Base-by-base conservation (phyloP, 2,329 filamentous ascomycete species). In the Sporothrix luriei region DNA sequence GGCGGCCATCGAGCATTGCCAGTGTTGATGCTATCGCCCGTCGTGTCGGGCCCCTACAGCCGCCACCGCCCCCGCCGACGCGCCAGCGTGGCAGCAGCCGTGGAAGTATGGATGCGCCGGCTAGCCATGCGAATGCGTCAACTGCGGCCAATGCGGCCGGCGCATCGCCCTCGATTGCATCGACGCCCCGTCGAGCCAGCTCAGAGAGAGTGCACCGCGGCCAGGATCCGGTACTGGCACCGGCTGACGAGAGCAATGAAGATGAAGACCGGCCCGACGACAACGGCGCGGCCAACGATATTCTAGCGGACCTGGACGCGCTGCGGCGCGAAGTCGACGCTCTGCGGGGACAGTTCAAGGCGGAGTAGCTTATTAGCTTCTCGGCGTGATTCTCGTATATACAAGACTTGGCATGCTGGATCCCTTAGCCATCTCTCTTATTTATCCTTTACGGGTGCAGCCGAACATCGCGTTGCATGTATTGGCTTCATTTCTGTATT, bases 261-360 rank as follows among this genome's bases (percentile, higher is more conserved):
- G 78, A 71, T 72, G 67, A 70, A 19, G 7, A 7, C 16, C n/a
- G 7, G 19, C 24, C 72, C 11, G 69, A 59, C 33, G 77, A 79
- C 74, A 76, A 82, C 76, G 76, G 81, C 69, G 52, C 80, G 67
- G 79, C 81, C 0, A 78, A 79, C 54, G 86, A 91, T 75, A 92
- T 94, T 71, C 78, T 94, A 73, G 90, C 90, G 0, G 90, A 94
- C 76, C 79, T 94, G 69, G 85, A 87, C 61, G 88, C 88, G 26
- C 79, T 94, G 72, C 91, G 92, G 78, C 85, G 85, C 76, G 91
- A 94, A 76, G 91, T 94, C 51, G 91, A 94, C 78, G 90, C 87
- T 4, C 75, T 90, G 57, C 81, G 85, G 74, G 82, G 80, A 9
- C 71, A 71, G 64, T 72, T 69, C 43, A 29, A 16, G 21, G 26